Evolutionary conservation across 2,329 filamentous ascomycete species (phyloP).

Genomic region (Fonsecaea erecta): DNA sequence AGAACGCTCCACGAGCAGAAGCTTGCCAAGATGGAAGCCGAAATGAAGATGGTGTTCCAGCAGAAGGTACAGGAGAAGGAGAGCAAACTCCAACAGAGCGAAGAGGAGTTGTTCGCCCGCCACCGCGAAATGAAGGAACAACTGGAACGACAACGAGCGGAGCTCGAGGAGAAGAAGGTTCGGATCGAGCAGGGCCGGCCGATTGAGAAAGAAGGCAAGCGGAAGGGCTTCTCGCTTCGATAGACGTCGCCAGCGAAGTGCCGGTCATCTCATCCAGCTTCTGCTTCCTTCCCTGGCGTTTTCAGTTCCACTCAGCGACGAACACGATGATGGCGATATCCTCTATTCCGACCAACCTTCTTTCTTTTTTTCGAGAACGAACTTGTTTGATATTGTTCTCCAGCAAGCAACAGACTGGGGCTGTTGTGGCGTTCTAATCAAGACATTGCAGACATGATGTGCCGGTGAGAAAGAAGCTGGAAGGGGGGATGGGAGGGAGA

Average conservation of each 20-base stretch:
- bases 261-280: conserved; percentile 26
- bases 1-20: conserved; percentile 98
- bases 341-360: conserved; percentile 23
- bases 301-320: conserved; percentile 42
- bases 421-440: conserved; percentile 36
- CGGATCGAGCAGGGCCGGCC: conserved; percentile 94
- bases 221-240: conserved; percentile 98
- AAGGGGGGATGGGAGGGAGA: conserved; percentile 14
- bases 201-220: conserved; percentile 96
- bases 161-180: conserved; percentile 98
- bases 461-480: conserved; percentile 6
- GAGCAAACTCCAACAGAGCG: conserved; percentile 98
- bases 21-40: conserved; percentile 99
- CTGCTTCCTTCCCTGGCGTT: conserved; percentile 36
- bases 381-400: conserved; percentile 22
- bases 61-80: conserved; percentile 99
- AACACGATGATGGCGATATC: conserved; percentile 35
- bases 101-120: conserved; percentile 96
- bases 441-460: conserved; percentile 27
- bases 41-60: conserved; percentile 99
- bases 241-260: conserved; percentile 55
- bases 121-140: conserved; percentile 99
- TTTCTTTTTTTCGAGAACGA: conserved; percentile 26
- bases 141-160: conserved; percentile 88
- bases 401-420: conserved; percentile 35